Evolutionary conservation across 495 filamentous ascomycete species (phyloP).

Genomic region (Talaromyces stipitatus): DNA sequence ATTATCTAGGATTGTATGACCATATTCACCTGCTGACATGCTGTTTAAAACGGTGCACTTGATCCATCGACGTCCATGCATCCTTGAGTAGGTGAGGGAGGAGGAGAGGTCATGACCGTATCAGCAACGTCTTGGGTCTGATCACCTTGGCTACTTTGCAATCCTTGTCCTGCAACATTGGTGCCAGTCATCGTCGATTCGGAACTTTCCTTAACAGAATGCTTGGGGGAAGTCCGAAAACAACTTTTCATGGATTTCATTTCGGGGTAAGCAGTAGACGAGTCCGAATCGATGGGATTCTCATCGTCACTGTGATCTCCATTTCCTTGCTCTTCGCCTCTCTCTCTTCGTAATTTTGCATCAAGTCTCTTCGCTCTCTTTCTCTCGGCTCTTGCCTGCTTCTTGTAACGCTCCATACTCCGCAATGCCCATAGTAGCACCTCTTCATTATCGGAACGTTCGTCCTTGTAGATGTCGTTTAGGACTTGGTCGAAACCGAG

Average conservation of each 20-base stretch:
- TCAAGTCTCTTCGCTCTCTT: background rate
- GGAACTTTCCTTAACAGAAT: background rate
- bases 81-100: background rate
- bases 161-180: background rate
- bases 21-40: too few species aligned
- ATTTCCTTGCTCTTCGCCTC: too few species aligned
- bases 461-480: background rate
- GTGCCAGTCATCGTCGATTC: background rate
- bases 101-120: background rate
- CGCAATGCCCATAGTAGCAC: background rate
- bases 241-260: background rate
- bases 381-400: background rate
- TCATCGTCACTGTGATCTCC: too few species aligned
- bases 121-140: background rate
- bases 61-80: background rate
- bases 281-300: background rate
- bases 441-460: background rate
- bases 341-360: background rate
- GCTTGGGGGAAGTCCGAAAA: background rate
- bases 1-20: background rate
- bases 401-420: background rate
- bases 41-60: too few species aligned
- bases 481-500: conserved; percentile 4
- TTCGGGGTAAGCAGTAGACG: background rate
- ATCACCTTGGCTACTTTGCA: background rate